Evolutionary conservation across 2,329 filamentous ascomycete genomes (phyloP).

Genomic region (Cladophialophora chaetospira): DNA sequence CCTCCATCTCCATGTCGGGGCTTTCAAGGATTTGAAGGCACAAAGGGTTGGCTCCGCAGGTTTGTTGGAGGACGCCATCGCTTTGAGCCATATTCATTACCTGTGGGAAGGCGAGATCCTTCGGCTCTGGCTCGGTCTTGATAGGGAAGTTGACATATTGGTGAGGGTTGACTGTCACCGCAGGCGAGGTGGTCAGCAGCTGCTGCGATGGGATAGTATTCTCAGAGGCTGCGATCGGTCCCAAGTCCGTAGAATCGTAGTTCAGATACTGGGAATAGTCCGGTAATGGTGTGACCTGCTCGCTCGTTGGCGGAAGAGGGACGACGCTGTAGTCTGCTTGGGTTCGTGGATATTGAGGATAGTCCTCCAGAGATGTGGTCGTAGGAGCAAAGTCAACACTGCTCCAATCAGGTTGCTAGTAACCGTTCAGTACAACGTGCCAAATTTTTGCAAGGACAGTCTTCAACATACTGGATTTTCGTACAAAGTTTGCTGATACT

Average conservation of each 20-base stretch:
- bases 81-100: not conserved
- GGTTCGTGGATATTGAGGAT: constrained; percentile 12
- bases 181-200: constrained; percentile 10
- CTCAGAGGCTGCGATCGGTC: constrained; percentile 10
- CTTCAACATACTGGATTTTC: constrained; percentile 23
- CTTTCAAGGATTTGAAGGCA: constrained; percentile 21
- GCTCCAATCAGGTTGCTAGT: constrained; percentile 22
- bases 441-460: no score
- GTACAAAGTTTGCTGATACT: constrained; percentile 20
- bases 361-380: constrained; percentile 13
- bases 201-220: constrained; percentile 7
- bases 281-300: constrained; percentile 22
- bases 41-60: constrained; percentile 12
- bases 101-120: constrained; percentile 2
- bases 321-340: constrained; percentile 12
- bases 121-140: constrained; percentile 18
- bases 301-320: constrained; percentile 3
- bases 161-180: constrained; percentile 4
- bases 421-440: constrained; percentile 16
- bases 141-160: constrained; percentile 15
- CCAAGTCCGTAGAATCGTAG: constrained; percentile 22
- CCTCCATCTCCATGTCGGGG: constrained; percentile 24
- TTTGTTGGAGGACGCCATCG: constrained; percentile 4
- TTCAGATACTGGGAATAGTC: constrained; percentile 28
- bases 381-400: constrained; percentile 23